phyloP scores from a whole-genome alignment of 2,329 filamentous ascomycete genomes.

The Colletotrichum musicola region DNA sequence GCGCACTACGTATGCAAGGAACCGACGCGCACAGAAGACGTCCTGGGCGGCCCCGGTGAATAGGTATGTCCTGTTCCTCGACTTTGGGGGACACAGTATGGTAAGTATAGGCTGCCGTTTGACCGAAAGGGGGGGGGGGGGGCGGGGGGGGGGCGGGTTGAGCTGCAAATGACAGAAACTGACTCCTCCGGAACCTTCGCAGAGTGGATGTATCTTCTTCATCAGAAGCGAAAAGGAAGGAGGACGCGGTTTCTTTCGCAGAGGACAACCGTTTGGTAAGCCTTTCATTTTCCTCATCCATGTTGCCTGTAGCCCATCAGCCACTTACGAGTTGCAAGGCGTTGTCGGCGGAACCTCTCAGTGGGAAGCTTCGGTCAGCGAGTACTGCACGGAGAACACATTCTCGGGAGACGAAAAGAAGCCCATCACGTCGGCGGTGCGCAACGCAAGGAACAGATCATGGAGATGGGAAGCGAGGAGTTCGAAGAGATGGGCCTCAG shows the following conservation, averaged over 20 bases:
- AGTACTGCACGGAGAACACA: conserved; percentile 7
- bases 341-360: conserved; percentile 21
- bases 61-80: conserved; percentile 23
- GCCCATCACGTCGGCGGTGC: not conserved
- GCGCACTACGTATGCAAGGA: conserved; percentile 23
- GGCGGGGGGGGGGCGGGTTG: too few species aligned
- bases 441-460: not conserved
- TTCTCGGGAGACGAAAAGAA: not conserved
- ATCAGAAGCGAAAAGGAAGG: not conserved
- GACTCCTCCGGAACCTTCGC: not conserved
- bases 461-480: not conserved
- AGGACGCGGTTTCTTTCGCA: conserved; percentile 2
- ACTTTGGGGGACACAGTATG: conserved; percentile 36
- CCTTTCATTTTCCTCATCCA: too few species aligned
- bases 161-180: not conserved
- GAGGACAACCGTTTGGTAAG: conserved; percentile 19
- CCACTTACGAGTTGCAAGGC: not conserved
- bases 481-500: not conserved
- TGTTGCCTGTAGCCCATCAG: too few species aligned
- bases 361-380: conserved; percentile 28
- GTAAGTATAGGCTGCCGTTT: not conserved
- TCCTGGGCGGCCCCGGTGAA: not conserved
- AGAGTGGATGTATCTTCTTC: conserved; percentile 31
- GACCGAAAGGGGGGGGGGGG: too few species aligned
- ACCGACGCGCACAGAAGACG: not conserved